Evolutionary conservation across 2,329 filamentous ascomycete species (phyloP).

Genomic region (Colletotrichum sojae): DNA sequence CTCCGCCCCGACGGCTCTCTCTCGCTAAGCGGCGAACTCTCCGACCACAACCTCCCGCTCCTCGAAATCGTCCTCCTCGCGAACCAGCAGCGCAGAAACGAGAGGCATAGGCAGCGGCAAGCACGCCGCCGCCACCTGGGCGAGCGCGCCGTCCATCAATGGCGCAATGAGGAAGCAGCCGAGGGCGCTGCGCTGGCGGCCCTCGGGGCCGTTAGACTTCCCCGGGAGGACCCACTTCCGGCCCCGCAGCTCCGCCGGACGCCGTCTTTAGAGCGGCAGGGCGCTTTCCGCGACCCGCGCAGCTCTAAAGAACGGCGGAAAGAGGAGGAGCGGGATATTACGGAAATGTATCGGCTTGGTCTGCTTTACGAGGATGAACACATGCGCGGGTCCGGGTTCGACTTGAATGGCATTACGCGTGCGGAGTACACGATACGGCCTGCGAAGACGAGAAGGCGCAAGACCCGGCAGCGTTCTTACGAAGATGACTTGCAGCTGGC

Average conservation of each 20-base stretch:
- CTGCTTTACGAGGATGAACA: constrained; percentile 61
- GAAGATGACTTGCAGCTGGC: constrained; percentile 48
- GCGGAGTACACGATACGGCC: constrained; percentile 56
- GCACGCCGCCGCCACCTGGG: constrained; percentile 3
- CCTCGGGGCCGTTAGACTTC: constrained; percentile 52
- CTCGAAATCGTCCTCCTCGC: constrained; percentile 28
- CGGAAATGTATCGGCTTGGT: constrained; percentile 60
- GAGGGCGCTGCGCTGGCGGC: constrained; percentile 54
- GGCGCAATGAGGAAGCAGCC: constrained; percentile 25
- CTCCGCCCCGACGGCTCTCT: constrained; percentile 23
- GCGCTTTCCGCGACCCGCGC: constrained; percentile 60
- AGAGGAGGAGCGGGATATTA: constrained; percentile 54
- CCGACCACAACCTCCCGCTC: constrained; percentile 28
- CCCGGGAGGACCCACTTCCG: constrained; percentile 49
- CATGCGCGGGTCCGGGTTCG: constrained; percentile 52
- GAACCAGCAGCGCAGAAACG: constrained; percentile 9
- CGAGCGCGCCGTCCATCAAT: constrained; percentile 5
- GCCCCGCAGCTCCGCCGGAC: constrained; percentile 45
- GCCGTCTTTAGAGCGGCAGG: constrained; percentile 60
- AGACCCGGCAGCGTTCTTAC: constrained; percentile 43
- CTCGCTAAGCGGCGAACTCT: constrained; percentile 8
- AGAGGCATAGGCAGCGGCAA: background rate
- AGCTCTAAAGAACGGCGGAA: constrained; percentile 50
- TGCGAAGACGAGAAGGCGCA: constrained; percentile 48
- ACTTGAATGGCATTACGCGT: constrained; percentile 56